phyloP scores from a whole-genome alignment of 2,329 filamentous ascomycete genomes.

The Rosellinia necatrix region DNA sequence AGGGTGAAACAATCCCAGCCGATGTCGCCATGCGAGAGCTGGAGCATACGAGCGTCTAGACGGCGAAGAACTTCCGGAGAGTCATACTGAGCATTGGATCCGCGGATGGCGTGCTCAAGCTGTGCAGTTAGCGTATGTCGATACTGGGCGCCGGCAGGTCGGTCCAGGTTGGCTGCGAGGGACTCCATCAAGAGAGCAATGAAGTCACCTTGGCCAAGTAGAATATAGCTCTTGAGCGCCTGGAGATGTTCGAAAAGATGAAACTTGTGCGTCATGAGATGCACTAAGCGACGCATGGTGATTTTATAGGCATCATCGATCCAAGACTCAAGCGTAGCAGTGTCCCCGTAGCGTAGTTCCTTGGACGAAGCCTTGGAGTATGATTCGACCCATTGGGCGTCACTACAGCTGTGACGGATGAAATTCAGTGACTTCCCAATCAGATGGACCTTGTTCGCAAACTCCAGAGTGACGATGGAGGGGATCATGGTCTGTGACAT shows the following conservation, averaged over 20 bases:
- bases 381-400: constrained; percentile 91
- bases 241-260: constrained; percentile 90
- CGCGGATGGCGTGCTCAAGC: constrained; percentile 93
- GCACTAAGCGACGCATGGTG: constrained; percentile 92
- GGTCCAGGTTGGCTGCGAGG: constrained; percentile 86
- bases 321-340: constrained; percentile 84
- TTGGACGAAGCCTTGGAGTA: constrained; percentile 94
- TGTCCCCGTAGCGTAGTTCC: constrained; percentile 90
- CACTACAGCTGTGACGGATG: constrained; percentile 92
- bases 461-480: constrained; percentile 89
- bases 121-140: constrained; percentile 97
- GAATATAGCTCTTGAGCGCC: constrained; percentile 90
- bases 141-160: constrained; percentile 95
- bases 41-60: constrained; percentile 96
- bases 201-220: constrained; percentile 95
- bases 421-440: constrained; percentile 99
- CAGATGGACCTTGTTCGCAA: constrained; percentile 93
- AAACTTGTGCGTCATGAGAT: constrained; percentile 94
- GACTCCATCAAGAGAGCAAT: constrained; percentile 98
- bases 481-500: constrained; percentile 85
- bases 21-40: constrained; percentile 93
- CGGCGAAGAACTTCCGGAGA: constrained; percentile 87
- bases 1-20: constrained; percentile 99
- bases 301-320: constrained; percentile 98
- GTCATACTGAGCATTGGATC: constrained; percentile 96